Percentiles rank a stretch among this genome's conserved stretches.
phyloP scores from a whole-genome alignment of 257 asterid genomes.

The Leonotis leonurus region DNA sequence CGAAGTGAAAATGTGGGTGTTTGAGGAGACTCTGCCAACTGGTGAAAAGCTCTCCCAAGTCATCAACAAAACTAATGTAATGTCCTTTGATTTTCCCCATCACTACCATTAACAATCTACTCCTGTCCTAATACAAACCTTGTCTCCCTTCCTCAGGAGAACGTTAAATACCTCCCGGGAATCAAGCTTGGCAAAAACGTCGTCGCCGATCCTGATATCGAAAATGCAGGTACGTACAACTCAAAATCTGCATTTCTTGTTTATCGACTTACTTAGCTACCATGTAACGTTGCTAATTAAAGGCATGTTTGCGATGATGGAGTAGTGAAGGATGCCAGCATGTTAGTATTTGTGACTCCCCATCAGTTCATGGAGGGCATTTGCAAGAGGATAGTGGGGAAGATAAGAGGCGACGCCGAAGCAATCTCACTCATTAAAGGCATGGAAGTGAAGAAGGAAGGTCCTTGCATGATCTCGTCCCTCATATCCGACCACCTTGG shows the following conservation, averaged over 20 bases:
- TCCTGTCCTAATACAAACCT: background rate
- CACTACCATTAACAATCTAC: background rate
- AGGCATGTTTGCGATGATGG: background rate
- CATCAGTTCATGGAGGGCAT: constrained; percentile 95
- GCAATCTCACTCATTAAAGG: constrained; percentile 89
- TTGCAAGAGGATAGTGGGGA: constrained; percentile 62
- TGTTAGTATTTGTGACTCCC: constrained; percentile 94
- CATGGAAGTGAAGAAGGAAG: constrained; percentile 91
- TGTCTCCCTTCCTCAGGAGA: constrained; percentile 42
- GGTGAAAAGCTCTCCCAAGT: constrained; percentile 67
- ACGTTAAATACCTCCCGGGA: constrained; percentile 84
- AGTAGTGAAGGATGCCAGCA: constrained; percentile 67
- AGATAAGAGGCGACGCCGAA: constrained; percentile 48
- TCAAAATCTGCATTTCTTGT: background rate
- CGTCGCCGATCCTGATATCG: constrained; percentile 73
- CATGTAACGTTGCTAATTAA: no score
- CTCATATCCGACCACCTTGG: constrained; percentile 65
- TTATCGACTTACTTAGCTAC: background rate
- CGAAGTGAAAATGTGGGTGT: constrained; percentile 88
- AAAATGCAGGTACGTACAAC: constrained; percentile 56
- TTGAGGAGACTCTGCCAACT: constrained; percentile 55
- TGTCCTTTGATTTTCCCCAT: constrained; percentile 2
- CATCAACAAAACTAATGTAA: constrained; percentile 63
- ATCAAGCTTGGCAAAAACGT: constrained; percentile 79
- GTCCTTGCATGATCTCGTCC: constrained; percentile 87